These are phyloP conservation scores for Excoecaria agallocha DNA, from an alignment of 345 rosid species.

Conservation along the genomic window DNA sequence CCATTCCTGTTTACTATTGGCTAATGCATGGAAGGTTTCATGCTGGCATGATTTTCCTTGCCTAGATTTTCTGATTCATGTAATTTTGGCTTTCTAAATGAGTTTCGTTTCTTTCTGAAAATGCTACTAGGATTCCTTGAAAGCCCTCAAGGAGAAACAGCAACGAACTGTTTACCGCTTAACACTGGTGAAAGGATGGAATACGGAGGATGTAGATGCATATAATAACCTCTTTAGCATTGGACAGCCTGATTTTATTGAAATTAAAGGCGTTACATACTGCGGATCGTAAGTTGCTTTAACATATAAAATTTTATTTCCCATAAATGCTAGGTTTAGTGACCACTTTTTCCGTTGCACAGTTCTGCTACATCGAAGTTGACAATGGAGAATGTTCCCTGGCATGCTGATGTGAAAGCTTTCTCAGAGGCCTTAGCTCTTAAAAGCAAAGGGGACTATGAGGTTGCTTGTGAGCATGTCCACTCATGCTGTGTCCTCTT, in stretches of 20 bases:
- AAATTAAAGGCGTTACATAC: slow-evolving; percentile 96
- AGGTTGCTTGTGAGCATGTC: slow-evolving; percentile 95
- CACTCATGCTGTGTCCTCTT: slow-evolving; percentile 94
- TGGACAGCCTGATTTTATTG: slow-evolving; percentile 92
- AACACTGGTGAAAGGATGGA: slow-evolving; percentile 97
- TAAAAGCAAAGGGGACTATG: slow-evolving; percentile 76
- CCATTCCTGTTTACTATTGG: neutral
- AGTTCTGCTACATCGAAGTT: slow-evolving; percentile 93
- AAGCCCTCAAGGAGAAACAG: slow-evolving; percentile 70
- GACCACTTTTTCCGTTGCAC: neutral
- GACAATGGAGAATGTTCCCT: slow-evolving; percentile 97
- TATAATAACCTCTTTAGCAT: slow-evolving; percentile 76
- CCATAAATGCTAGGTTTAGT: neutral
- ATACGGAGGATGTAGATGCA: slow-evolving; percentile 85
- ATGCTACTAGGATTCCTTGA: slow-evolving; percentile 67
- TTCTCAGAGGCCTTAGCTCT: slow-evolving; percentile 82
- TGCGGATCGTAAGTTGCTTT: slow-evolving; percentile 74
- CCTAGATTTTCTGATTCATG: neutral
- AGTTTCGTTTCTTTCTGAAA: neutral
- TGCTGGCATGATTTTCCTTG: neutral
- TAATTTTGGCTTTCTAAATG: neutral
- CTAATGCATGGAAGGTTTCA: neutral
- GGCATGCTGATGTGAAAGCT: slow-evolving; percentile 90
- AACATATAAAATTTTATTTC: slow-evolving; percentile 1
- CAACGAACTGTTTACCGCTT: slow-evolving; percentile 92